phyloP scores from a whole-genome alignment of 768 basidiomycete species.

The Coprinopsis sp. region DNA sequence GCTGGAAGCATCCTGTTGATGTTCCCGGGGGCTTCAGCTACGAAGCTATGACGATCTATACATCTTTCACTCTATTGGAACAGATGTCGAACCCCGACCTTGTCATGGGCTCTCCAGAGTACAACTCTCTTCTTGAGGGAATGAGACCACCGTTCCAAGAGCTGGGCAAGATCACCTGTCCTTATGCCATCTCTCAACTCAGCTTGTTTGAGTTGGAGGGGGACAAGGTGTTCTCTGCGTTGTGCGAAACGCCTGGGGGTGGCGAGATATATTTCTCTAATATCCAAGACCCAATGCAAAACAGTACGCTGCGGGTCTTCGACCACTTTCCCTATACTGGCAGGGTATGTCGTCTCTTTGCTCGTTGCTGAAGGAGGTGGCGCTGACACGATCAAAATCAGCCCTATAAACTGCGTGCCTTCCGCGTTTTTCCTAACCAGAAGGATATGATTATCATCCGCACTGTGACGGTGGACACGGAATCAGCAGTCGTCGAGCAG shows the following conservation, averaged over 20 bases:
- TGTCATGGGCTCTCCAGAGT: constrained; percentile 32
- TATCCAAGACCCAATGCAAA: constrained; percentile 9
- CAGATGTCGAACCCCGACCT: constrained; percentile 26
- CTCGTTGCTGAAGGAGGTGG: background rate
- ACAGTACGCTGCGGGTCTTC: constrained; percentile 30
- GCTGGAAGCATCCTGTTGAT: constrained; percentile 32
- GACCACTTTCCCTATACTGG: constrained; percentile 22
- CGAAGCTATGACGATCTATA: constrained; percentile 38
- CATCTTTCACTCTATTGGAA: constrained; percentile 41
- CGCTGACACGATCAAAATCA: constrained; percentile 14
- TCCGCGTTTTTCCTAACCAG: constrained; percentile 50
- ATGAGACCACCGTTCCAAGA: constrained; percentile 30
- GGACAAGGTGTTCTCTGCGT: constrained; percentile 15
- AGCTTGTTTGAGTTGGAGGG: constrained; percentile 22
- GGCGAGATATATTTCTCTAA: constrained; percentile 14
- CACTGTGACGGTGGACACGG: constrained; percentile 16
- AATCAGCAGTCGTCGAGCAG: constrained; percentile 10
- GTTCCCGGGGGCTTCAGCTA: constrained; percentile 39
- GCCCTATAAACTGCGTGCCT: constrained; percentile 47
- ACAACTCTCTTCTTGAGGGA: constrained; percentile 28
- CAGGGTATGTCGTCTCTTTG: constrained; percentile 16
- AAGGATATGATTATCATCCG: constrained; percentile 50
- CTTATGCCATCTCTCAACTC: constrained; percentile 30
- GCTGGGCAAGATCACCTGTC: constrained; percentile 37
- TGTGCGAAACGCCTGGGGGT: constrained; percentile 8